Evolutionary conservation across 192 early-diverging fungal genomes (phyloP).

Genomic region (Entomortierella lignicola): DNA sequence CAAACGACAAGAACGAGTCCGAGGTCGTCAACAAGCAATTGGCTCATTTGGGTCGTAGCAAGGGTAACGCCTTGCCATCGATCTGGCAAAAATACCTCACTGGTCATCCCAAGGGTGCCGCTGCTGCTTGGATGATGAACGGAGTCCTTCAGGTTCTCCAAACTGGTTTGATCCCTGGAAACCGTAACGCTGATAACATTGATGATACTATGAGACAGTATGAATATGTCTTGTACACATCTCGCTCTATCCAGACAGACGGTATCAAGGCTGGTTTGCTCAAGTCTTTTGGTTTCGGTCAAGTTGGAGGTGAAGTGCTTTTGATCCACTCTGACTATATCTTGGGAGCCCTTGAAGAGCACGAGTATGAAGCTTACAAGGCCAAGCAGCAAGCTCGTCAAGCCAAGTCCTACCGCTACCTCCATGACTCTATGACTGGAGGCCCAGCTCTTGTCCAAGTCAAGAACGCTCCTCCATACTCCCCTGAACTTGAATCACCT

Average conservation of each 20-base stretch:
- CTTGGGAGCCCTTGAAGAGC: constrained; percentile 75
- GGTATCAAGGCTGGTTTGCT: constrained; percentile 91
- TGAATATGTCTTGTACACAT: constrained; percentile 86
- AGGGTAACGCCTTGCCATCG: constrained; percentile 80
- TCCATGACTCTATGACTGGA: constrained; percentile 89
- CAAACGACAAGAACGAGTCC: constrained; percentile 97
- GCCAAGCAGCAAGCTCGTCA: constrained; percentile 77
- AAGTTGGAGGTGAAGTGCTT: constrained; percentile 91
- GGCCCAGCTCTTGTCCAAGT: constrained; percentile 84
- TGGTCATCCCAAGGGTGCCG: constrained; percentile 97
- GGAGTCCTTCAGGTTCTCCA: constrained; percentile 88
- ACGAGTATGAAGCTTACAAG: constrained; percentile 78
- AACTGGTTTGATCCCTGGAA: constrained; percentile 90
- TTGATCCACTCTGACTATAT: constrained; percentile 91
- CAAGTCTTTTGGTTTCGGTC: constrained; percentile 96
- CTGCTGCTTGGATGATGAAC: constrained; percentile 98
- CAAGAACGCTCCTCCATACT: constrained; percentile 90
- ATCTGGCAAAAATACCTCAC: constrained; percentile 96
- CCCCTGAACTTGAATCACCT: constrained; percentile 76
- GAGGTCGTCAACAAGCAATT: constrained; percentile 87
- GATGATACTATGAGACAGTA: constrained; percentile 79
- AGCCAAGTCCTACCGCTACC: constrained; percentile 86
- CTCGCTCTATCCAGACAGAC: constrained; percentile 87
- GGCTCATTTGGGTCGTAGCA: constrained; percentile 84
- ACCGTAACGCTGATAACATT: constrained; percentile 91